Base-by-base conservation (phyloP, 306 rosid genomes). In the Vicia villosa region DNA sequence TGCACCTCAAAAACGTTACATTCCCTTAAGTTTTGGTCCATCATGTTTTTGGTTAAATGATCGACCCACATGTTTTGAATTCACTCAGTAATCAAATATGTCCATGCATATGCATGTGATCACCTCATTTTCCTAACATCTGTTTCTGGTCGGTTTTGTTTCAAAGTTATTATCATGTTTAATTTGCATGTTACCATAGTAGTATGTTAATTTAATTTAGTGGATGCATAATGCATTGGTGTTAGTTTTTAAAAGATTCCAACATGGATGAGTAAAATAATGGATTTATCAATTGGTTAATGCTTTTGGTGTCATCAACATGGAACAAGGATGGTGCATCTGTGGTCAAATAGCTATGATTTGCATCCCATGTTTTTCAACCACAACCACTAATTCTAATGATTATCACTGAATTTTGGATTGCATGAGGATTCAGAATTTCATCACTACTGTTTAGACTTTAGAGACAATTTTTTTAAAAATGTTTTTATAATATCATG, bases 331-430 rank as follows among this genome's bases (percentile, higher is more conserved):
- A 38, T 60, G 75, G 58, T 68, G 80, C 70, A 68, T 37, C 0
- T 20, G 60, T 75, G 72, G 84, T 80, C 81, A 75, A 75, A 75
- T 41, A 63, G 68, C 41, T 17, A 75, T 51, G 72, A 70, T 60
- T 69, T 38, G 34, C 17, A 61, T 71, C 63, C 68, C 77, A 70
- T 70, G 77, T 70, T 77, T 77, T 70, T 70, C 77, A 77, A 77
- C 67, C 72, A 70, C 66, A 34, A 37, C 70, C 66, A 66, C 68
- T 66, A 24, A 8, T 42, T 22, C 68, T 43, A 76, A 81, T 76
- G 5, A 81, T 81, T 72, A 76, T 26, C 19, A 9, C 70, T 61
- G 68, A 67, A 76, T 61, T 63, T 77, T 67, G 74, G 47, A 10
- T 70, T 80, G 74, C 84, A 58, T 70, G 55, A 75, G 10, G 42